Evolutionary conservation across 2,329 filamentous ascomycete species (phyloP).

Genomic region (Aureobasidium pullulans): DNA sequence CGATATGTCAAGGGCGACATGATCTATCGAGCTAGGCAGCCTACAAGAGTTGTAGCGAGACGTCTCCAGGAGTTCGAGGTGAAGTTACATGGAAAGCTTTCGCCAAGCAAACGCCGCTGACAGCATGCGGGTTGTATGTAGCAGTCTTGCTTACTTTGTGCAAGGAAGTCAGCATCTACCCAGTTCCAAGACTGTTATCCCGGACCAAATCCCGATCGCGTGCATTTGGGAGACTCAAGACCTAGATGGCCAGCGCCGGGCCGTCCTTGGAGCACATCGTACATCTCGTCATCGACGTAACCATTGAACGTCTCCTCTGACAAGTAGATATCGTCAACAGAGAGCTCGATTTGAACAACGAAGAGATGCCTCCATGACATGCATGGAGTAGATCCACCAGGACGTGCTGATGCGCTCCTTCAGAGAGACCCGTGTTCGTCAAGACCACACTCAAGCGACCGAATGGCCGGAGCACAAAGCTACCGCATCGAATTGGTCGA

Average conservation of each 20-base stretch:
- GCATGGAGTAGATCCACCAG: too few species aligned
- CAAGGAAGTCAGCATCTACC: not conserved
- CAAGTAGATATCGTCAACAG: too few species aligned
- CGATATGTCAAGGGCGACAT: not conserved
- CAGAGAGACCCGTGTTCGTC: too few species aligned
- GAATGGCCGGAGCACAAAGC: too few species aligned
- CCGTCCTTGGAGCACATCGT: not conserved
- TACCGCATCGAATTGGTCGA: too few species aligned
- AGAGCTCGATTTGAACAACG: too few species aligned
- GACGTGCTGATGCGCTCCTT: too few species aligned
- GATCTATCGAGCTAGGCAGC: not conserved
- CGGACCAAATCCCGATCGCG: not conserved
- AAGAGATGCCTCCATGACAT: too few species aligned
- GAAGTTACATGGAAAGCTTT: not conserved
- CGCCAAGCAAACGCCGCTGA: slow-evolving; percentile 4
- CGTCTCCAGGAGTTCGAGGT: not conserved
- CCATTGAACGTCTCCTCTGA: not conserved
- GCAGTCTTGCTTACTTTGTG: not conserved
- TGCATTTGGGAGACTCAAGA: not conserved
- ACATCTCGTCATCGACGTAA: not conserved
- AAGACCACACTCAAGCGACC: too few species aligned
- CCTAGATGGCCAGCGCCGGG: not conserved
- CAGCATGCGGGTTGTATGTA: not conserved
- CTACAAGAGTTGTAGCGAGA: not conserved
- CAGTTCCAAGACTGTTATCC: not conserved